Percentiles rank a stretch among this genome's conserved stretches.
Conservation (phyloP, 148 eudicot species). For the Tetragonia tetragonoides region DNA sequence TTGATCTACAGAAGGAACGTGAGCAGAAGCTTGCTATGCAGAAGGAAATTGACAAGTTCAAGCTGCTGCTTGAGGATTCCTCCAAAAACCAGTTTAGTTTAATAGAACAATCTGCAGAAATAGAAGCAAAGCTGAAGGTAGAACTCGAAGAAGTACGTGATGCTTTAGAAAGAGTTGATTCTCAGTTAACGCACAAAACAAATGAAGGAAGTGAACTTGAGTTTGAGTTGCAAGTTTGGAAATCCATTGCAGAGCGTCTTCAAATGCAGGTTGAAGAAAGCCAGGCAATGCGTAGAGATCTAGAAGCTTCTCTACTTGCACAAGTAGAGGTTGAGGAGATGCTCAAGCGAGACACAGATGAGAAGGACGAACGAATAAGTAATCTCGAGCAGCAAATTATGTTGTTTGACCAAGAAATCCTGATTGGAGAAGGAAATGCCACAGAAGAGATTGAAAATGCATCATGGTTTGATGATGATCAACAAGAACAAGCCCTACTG, state of each 20-base stretch:
- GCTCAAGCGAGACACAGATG: slow-evolving; percentile 51
- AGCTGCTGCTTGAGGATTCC: slow-evolving; percentile 45
- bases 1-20: slow-evolving; percentile 37
- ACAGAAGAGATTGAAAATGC: slow-evolving; percentile 9
- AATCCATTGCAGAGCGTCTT: slow-evolving; percentile 49
- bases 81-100: slow-evolving; percentile 10
- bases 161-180: slow-evolving; percentile 46
- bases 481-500: slow-evolving; percentile 22
- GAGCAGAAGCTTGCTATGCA: slow-evolving; percentile 40
- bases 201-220: slow-evolving; percentile 62
- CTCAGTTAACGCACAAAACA: slow-evolving; percentile 53
- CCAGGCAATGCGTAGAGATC: slow-evolving; percentile 46
- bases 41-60: slow-evolving; percentile 38
- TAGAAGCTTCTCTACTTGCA: slow-evolving; percentile 73
- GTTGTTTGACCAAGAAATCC: slow-evolving; percentile 28
- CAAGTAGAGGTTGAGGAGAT: slow-evolving; percentile 59
- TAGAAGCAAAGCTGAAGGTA: slow-evolving; percentile 27
- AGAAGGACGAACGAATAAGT: slow-evolving; percentile 40
- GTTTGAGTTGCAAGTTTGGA: slow-evolving; percentile 69
- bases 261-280: slow-evolving; percentile 46
- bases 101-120: slow-evolving; percentile 34
- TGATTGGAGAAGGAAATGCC: slow-evolving; percentile 19
- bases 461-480: slow-evolving; percentile 19
- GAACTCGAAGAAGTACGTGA: slow-evolving; percentile 41
- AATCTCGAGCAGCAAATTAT: slow-evolving; percentile 46